phyloP scores from a whole-genome alignment of 345 rosid genomes.

The Carallia pectinifolia region DNA sequence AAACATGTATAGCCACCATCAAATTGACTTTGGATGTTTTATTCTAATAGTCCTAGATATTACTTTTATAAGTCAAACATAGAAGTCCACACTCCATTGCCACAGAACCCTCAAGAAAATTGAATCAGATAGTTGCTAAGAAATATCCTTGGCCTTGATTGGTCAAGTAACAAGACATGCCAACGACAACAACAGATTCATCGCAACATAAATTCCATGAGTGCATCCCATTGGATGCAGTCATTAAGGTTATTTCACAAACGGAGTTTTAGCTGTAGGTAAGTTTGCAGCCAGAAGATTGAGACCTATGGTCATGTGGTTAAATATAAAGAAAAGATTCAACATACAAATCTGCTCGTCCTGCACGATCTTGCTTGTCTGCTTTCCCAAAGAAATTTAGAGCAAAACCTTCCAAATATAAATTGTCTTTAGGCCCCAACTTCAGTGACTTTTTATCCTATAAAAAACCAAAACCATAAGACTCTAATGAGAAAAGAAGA shows the following conservation, averaged over 20 bases:
- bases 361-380: slow-evolving; percentile 96
- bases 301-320: slow-evolving; percentile 8
- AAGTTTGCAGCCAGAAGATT: neutral
- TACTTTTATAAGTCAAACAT: neutral
- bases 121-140: too few relatives aligned
- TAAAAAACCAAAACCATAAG: too few relatives aligned
- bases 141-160: too few relatives aligned
- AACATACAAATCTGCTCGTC: slow-evolving; percentile 86
- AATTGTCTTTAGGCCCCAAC: too few relatives aligned
- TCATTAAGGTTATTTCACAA: neutral
- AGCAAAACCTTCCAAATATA: slow-evolving; percentile 86
- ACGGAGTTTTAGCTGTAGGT: neutral
- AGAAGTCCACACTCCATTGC: neutral
- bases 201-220: slow-evolving; percentile 3
- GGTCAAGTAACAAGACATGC: neutral
- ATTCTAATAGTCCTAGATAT: neutral
- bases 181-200: neutral
- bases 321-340: slow-evolving; percentile 3
- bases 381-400: slow-evolving; percentile 86
- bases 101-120: neutral
- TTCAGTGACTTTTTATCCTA: too few relatives aligned
- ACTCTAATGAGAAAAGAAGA: too few relatives aligned
- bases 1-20: neutral
- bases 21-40: neutral
- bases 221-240: slow-evolving; percentile 2